These are phyloP conservation scores for Colletotrichum tofieldiae DNA, from an alignment of 2,329 filamentous ascomycete genomes.

Conservation along the genomic window DNA sequence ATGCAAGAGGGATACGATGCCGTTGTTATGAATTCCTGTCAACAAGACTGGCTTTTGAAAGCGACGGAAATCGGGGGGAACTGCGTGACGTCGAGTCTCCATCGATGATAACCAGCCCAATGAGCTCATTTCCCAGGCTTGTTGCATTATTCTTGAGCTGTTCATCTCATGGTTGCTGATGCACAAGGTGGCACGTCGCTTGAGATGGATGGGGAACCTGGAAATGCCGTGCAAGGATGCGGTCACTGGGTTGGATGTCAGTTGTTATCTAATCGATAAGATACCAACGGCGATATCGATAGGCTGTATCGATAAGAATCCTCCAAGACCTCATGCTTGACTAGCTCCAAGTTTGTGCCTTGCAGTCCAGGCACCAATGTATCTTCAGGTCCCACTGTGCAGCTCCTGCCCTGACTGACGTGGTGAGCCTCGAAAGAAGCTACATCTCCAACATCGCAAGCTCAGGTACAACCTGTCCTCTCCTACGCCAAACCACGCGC, in stretches of 20 bases:
- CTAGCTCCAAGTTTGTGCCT: neutral
- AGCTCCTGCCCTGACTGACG: conserved; percentile 36
- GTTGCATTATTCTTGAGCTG: neutral
- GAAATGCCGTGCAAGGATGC: neutral
- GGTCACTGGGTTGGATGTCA: neutral
- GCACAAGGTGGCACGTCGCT: neutral
- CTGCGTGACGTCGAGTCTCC: conserved; percentile 4
- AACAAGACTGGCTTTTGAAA: conserved; percentile 3
- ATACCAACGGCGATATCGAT: neutral
- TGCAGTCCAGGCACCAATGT: neutral
- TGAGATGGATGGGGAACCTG: neutral
- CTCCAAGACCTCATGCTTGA: neutral
- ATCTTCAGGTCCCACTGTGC: conserved; percentile 16
- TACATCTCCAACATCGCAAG: conserved; percentile 40
- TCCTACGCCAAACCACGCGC: conserved; percentile 23
- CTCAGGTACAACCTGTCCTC: conserved; percentile 38
- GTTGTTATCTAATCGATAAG: neutral
- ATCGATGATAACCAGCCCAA: neutral
- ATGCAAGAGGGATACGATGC: conserved; percentile 9
- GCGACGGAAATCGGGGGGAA: neutral
- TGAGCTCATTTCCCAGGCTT: neutral
- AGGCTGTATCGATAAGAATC: neutral
- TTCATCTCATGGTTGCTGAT: conserved; percentile 26
- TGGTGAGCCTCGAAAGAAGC: conserved; percentile 41
- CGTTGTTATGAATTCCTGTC: neutral